Base-by-base conservation (phyloP, 208 protist genomes). In the Leptomonas pyrrhocoris region DNA sequence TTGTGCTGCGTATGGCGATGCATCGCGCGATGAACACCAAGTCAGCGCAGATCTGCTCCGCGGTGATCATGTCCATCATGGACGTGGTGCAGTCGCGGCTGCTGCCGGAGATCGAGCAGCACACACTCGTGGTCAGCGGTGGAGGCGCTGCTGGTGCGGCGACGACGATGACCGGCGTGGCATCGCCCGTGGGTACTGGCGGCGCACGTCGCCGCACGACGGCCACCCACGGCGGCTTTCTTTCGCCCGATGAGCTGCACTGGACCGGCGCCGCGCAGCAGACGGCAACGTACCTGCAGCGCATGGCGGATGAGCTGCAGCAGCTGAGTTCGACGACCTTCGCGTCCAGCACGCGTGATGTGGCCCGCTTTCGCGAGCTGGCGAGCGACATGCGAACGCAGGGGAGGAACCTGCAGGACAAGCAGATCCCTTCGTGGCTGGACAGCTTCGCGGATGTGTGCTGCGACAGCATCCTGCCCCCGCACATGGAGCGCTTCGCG, bases 1-100 rank as follows among this genome's bases (percentile, higher is more conserved):
- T 89, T 63, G 86, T 96, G 45, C 59, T 96, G 23, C 90, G 90
- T 50, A 84, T 94, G 46, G 84, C 90, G 9, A 28, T 96, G 2
- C 90, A 94, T 45, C 88, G 90, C 1, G 84, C 88, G 16, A 62
- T 91, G 46, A 85, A 93, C 79, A 96, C 88, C 9, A 90, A 90
- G 48, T 93, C 85, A 1, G 88, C 83, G 21, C 88, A 94, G 56
- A 92, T 96, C 80, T 75, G 79, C 57, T 96, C 88, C 7, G 90
- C 90, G 2, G 81, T 92, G 19, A 77, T 94, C 53, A 85, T 94
- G 49, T 86, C 78, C 36, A 79, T 73, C 31, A 81, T 63, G 42
- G 84, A 92, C 50, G 72, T 91, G 60, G 67, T 94, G 38, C 86
- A 92, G 61, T 58, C 61, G 12, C 60, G 72, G 18, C 59, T 94